A percentile compares a stretch with the other conserved stretches of the same genome.
Conservation (phyloP, 768 basidiomycete genomes). For the Mycena kentingensis region DNA sequence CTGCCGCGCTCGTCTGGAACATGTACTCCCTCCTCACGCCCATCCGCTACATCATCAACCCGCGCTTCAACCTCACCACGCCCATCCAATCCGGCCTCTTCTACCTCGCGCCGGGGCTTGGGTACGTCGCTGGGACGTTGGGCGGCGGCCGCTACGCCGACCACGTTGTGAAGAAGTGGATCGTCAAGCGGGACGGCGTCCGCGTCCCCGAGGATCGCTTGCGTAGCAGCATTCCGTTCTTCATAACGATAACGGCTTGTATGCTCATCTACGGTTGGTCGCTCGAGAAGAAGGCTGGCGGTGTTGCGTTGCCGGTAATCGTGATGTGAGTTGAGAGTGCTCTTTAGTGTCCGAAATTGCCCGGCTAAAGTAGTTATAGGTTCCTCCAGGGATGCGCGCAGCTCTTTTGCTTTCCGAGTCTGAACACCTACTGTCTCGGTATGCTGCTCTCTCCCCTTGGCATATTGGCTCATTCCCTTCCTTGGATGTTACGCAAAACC, state of each 20-base stretch:
- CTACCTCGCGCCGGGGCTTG: slow-evolving; percentile 19
- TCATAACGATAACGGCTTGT: slow-evolving; percentile 13
- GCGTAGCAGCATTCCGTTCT: slow-evolving; percentile 17
- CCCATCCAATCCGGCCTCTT: slow-evolving; percentile 22
- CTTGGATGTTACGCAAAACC: slow-evolving; percentile 22
- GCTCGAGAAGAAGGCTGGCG: slow-evolving; percentile 19
- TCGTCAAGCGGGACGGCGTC: slow-evolving; percentile 13
- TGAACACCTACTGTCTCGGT: slow-evolving; percentile 25
- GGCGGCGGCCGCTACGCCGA: slow-evolving; percentile 21
- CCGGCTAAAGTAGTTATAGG: slow-evolving; percentile 1
- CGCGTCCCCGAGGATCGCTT: slow-evolving; percentile 20
- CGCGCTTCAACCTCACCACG: slow-evolving; percentile 15
- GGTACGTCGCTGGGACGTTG: slow-evolving; percentile 18
- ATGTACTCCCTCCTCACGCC: slow-evolving; percentile 22
- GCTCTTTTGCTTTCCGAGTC: slow-evolving; percentile 20
- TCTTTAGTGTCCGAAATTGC: not conserved
- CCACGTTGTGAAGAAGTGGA: slow-evolving; percentile 22
- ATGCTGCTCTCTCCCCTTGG: not conserved
- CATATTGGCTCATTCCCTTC: not conserved
- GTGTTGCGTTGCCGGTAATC: slow-evolving; percentile 19
- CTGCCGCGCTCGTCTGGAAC: slow-evolving; percentile 20
- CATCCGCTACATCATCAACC: slow-evolving; percentile 24
- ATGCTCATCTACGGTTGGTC: slow-evolving; percentile 23
- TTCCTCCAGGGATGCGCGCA: slow-evolving; percentile 20
- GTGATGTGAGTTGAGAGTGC: slow-evolving; percentile 11